Percentiles rank a stretch among this genome's conserved stretches.
Conservation (phyloP, 495 filamentous ascomycete species). For the Pseudoneurospora amorphoporcata region DNA sequence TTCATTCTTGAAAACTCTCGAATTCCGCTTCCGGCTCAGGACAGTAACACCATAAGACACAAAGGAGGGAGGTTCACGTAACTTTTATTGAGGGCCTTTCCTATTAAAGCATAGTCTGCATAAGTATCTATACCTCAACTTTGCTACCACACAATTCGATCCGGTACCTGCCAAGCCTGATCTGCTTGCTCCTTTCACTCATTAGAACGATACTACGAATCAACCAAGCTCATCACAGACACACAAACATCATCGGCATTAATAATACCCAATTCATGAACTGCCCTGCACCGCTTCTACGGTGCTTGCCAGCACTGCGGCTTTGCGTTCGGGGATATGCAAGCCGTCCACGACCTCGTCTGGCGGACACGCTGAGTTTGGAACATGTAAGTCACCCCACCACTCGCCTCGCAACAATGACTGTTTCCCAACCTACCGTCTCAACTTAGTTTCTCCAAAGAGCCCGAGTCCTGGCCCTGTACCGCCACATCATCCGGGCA, state of each 20-base stretch:
- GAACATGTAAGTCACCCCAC: constrained; percentile 34
- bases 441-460: constrained; percentile 48
- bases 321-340: constrained; percentile 31
- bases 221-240: neutral
- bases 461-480: constrained; percentile 43
- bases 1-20: neutral
- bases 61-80: neutral
- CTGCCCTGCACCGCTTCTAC: neutral
- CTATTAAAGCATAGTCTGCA: neutral
- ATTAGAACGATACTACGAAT: neutral
- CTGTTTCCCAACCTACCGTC: constrained; percentile 4
- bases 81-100: neutral
- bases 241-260: neutral
- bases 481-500: constrained; percentile 46
- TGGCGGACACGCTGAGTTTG: constrained; percentile 32
- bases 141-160: neutral
- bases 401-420: neutral
- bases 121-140: neutral
- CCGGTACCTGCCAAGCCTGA: neutral
- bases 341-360: constrained; percentile 23
- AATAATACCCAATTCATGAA: neutral
- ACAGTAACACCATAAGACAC: neutral
- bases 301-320: constrained; percentile 9
- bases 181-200: neutral
- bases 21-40: neutral